A percentile compares a stretch with the other conserved stretches of the same genome.
Conservation (phyloP, 495 filamentous ascomycete genomes). For the Clavariopsis aquatica region DNA sequence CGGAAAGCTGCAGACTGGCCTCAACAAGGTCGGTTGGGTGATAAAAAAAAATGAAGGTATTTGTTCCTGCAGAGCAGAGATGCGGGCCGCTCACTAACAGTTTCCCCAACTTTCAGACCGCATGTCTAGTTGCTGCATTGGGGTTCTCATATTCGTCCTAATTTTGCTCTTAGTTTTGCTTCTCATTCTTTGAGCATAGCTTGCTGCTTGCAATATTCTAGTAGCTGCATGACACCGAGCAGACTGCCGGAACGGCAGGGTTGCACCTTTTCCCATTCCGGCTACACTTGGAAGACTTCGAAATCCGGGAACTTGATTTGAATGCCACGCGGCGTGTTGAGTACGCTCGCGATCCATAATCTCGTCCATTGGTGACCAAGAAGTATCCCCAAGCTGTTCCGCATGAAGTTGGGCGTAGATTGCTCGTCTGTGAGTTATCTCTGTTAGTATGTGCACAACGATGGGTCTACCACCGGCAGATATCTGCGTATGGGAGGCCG, state of each 20-base stretch:
- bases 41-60: constrained; percentile 89
- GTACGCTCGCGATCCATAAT: neutral
- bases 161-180: constrained; percentile 78
- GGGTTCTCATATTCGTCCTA: constrained; percentile 77
- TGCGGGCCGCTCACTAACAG: constrained; percentile 23
- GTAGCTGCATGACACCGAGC: neutral
- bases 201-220: neutral
- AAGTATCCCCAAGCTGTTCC: neutral
- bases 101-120: constrained; percentile 54
- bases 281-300: neutral
- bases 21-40: constrained; percentile 80
- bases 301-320: neutral
- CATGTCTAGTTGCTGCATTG: constrained; percentile 91
- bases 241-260: neutral
- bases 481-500: neutral
- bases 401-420: neutral
- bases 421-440: constrained; percentile 7
- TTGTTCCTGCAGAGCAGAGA: constrained; percentile 7
- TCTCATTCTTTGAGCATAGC: constrained; percentile 55
- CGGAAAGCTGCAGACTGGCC: constrained; percentile 77
- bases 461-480: neutral
- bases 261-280: neutral
- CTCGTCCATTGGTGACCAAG: neutral
- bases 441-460: neutral
- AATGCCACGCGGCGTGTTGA: neutral